Evolutionary conservation across 163 green algal genomes (phyloP).

Genomic region (Prototheca wickerhamii): DNA sequence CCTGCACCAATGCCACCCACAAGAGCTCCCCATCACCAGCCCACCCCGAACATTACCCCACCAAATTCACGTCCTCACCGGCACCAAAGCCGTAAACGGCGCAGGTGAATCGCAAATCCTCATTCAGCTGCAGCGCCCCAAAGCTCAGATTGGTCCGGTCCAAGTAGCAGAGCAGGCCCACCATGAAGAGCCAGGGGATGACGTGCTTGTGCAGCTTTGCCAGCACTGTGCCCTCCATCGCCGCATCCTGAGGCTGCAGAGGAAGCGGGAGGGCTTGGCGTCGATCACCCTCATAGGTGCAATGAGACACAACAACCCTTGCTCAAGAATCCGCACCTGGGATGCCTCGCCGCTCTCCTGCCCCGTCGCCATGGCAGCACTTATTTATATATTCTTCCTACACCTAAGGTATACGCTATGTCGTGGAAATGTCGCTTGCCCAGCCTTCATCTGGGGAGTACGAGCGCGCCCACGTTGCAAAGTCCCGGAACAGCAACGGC

Average conservation of each 20-base stretch:
- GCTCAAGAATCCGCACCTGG: not conserved
- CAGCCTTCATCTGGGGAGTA: too few species aligned
- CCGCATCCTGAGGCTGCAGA: too few species aligned
- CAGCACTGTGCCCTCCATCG: not conserved
- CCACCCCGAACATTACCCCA: not conserved
- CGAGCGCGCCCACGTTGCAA: too few species aligned
- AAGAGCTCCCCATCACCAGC: not conserved
- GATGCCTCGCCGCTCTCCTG: not conserved
- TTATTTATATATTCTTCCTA: too few species aligned
- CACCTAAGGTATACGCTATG: too few species aligned
- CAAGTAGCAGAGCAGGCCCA: slow-evolving; percentile 21
- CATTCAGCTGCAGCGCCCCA: slow-evolving; percentile 39
- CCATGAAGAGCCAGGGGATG: slow-evolving; percentile 8
- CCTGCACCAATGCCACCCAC: too few species aligned
- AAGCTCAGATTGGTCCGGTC: slow-evolving; percentile 39
- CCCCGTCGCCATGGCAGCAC: too few species aligned
- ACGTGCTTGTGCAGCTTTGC: not conserved
- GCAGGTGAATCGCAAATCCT: slow-evolving; percentile 35
- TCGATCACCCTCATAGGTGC: too few species aligned
- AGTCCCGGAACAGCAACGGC: too few species aligned
- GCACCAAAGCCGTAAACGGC: slow-evolving; percentile 37
- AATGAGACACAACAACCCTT: not conserved
- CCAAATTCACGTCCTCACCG: not conserved
- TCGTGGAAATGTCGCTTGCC: too few species aligned
- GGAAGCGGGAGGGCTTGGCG: too few species aligned